A percentile compares a stretch with the other conserved stretches of the same genome.
phyloP scores from a whole-genome alignment of 2,329 filamentous ascomycete species.

The Aspergillus intermedius region DNA sequence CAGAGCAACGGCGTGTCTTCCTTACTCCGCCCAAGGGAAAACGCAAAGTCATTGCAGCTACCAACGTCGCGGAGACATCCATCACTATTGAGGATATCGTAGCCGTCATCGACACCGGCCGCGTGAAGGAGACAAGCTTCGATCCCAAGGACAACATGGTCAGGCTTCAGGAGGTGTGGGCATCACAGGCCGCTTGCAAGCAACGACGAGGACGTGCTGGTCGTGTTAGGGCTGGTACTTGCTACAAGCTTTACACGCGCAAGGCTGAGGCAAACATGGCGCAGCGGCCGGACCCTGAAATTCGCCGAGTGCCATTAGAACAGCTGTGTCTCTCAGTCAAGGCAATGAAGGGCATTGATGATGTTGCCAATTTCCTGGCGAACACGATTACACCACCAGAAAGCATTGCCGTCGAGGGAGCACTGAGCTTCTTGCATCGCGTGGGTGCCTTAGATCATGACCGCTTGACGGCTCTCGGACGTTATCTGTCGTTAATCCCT shows the following conservation, averaged over 20 bases:
- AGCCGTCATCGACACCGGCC: slow-evolving; percentile 88
- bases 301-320: slow-evolving; percentile 84
- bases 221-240: slow-evolving; percentile 81
- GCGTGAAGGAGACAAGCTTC: slow-evolving; percentile 94
- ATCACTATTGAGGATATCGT: slow-evolving; percentile 98
- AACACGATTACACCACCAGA: slow-evolving; percentile 86
- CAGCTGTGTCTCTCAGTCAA: slow-evolving; percentile 91
- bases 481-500: slow-evolving; percentile 90
- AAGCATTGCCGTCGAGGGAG: slow-evolving; percentile 75
- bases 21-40: slow-evolving; percentile 66
- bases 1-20: slow-evolving; percentile 85
- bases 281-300: slow-evolving; percentile 85
- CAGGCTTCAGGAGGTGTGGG: slow-evolving; percentile 90
- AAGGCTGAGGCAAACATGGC: slow-evolving; percentile 79
- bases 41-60: slow-evolving; percentile 87
- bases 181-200: slow-evolving; percentile 86
- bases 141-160: slow-evolving; percentile 91
- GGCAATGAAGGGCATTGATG: slow-evolving; percentile 76
- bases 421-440: slow-evolving; percentile 67
- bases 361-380: slow-evolving; percentile 73
- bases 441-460: slow-evolving; percentile 87
- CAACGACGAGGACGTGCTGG: slow-evolving; percentile 89
- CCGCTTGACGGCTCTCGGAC: slow-evolving; percentile 81
- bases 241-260: slow-evolving; percentile 91
- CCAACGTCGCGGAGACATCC: slow-evolving; percentile 95